Evolutionary conservation across 352 stramenopile species (phyloP), one percentile per base, ranked within the genome.

Genomic region (Ophiocytium majus): DNA sequence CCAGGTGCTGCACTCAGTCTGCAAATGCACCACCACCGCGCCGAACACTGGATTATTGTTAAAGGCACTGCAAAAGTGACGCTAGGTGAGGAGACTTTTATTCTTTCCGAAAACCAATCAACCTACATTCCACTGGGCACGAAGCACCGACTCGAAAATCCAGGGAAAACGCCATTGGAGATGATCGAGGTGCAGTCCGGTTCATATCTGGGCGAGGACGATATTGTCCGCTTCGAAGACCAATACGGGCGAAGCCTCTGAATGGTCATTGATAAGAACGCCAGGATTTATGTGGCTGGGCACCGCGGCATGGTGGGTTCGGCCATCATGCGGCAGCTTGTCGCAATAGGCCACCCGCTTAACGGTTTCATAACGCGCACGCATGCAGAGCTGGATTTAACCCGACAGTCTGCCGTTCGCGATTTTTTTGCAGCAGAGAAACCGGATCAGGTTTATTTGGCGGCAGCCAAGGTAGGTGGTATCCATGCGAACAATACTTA

Each of bases 401-500:
- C 28, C 19, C 23, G 28, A 23, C 57, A 71, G 57, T 23, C 28
- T 23, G 57, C 57, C 19, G 57, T 71, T 71, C 19, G 28, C 23
- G 57, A 71, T 23, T 71, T 23, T 71, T 71, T 71, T 71, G 57
- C 28, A 23, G 28, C 57, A 23, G 19, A 71, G 19, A 71, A 23
- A 28, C 57, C 57, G 23, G 57, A 71, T 28, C 23, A 23, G 19
- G 57, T 71, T 71, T 71, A 23, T 28, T 23, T 71, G 57, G 57
- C 57, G 23, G 57, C 57, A 23, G 57, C 57, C 23, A 71, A 71
- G 28, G 57, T 71, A 23, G 57, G 57, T 23, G 57, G 57, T 28
- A 71, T 71, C 28, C 57, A 23, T 28, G 57, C 57, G 28, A 71
- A 71, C 57, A 28, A 71, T 71, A 71, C 57, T 71, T 71, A 71